Percentiles rank a stretch among this genome's conserved stretches.
Conservation (phyloP, 768 basidiomycete species). For the Leccinellum rugosiceps region DNA sequence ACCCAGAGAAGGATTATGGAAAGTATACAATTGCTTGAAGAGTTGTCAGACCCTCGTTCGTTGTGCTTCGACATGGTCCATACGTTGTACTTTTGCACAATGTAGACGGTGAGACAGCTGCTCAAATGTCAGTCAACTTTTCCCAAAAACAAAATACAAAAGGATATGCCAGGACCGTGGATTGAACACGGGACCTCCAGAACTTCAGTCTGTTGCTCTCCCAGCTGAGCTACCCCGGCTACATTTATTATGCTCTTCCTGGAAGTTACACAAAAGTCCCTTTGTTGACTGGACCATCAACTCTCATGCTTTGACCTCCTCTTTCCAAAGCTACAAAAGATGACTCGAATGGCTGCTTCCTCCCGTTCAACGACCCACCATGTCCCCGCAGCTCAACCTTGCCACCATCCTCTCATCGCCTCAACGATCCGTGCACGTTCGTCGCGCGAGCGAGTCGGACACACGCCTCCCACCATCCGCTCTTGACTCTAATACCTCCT, state of each 20-base stretch:
- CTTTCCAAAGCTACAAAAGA: conserved; percentile 7
- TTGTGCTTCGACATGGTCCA: background rate
- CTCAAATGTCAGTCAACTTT: background rate
- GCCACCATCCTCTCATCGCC: background rate
- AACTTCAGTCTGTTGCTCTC: conserved; percentile 76
- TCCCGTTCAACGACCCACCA: background rate
- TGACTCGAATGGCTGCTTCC: background rate
- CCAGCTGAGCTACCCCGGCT: conserved; percentile 72
- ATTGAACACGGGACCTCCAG: conserved; percentile 80
- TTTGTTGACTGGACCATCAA: background rate
- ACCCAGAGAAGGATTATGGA: conserved; percentile 92
- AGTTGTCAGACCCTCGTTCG: background rate
- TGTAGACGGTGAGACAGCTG: background rate
- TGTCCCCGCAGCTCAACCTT: background rate
- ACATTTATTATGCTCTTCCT: fast-evolving
- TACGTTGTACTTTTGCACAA: background rate
- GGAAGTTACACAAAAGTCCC: background rate
- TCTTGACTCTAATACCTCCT: background rate
- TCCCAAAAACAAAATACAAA: too few relatives aligned
- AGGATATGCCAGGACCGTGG: conserved; percentile 67
- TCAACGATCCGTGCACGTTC: background rate
- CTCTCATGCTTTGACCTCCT: conserved; percentile 4
- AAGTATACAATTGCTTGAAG: conserved; percentile 76
- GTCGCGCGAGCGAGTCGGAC: background rate
- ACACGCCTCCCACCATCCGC: background rate